Conservation (phyloP, 2,329 filamentous ascomycete species). For the Tolypocladium amazonense region DNA sequence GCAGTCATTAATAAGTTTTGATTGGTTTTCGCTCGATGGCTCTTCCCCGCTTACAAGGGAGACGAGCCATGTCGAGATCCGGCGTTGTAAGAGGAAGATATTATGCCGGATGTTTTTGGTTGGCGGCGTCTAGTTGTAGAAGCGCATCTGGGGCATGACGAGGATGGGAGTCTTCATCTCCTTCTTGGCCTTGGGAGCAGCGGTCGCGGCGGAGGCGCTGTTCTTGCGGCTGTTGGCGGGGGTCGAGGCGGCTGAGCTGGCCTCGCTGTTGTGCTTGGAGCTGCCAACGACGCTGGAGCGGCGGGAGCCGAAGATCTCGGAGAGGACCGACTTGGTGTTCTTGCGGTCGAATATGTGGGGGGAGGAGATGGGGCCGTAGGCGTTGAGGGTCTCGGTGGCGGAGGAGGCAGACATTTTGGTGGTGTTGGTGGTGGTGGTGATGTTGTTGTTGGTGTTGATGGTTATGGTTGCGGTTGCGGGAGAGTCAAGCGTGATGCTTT, state of each 20-base stretch:
- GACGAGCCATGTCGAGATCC: neutral
- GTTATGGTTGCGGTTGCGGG: neutral
- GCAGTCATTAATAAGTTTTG: neutral
- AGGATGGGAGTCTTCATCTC: neutral
- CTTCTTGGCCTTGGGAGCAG: neutral
- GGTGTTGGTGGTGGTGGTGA: neutral
- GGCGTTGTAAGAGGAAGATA: neutral
- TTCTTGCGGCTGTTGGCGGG: neutral
- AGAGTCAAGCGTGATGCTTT: neutral
- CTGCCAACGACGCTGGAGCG: neutral
- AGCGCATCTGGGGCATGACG: slow-evolving; percentile 4
- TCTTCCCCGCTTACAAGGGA: neutral
- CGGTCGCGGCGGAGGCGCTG: neutral
- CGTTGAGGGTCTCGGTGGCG: slow-evolving; percentile 5
- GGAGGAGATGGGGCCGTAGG: slow-evolving; percentile 5
- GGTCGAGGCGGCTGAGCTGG: slow-evolving; percentile 1
- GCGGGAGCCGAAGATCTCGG: slow-evolving; percentile 5
- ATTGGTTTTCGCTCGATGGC: neutral
- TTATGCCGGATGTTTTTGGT: neutral
- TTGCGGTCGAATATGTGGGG: slow-evolving; percentile 4
- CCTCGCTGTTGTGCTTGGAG: slow-evolving; percentile 1
- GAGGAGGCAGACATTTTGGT: slow-evolving; percentile 1
- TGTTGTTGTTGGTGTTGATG: neutral
- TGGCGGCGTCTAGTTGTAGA: slow-evolving; percentile 2
- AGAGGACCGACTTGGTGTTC: slow-evolving; percentile 2